Evolutionary conservation across 495 filamentous ascomycete species (phyloP).

Genomic region (Hypoxylon fuscum): DNA sequence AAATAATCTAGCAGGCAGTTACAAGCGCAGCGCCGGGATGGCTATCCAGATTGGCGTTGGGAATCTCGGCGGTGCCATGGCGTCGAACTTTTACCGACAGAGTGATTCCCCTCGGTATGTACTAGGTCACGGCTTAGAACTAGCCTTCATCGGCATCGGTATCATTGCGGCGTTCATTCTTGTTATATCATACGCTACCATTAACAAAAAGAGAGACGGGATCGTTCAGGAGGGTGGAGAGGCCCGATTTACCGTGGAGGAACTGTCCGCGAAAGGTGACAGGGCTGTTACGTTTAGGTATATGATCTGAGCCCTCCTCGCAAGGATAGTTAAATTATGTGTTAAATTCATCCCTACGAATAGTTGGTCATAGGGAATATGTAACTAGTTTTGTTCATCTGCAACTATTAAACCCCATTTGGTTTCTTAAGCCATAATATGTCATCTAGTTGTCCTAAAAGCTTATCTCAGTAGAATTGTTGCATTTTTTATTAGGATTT

Average conservation of each 20-base stretch:
- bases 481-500: too few species aligned
- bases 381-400: too few species aligned
- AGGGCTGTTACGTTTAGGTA: constrained; percentile 73
- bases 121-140: constrained; percentile 74
- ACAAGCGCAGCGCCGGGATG: constrained; percentile 77
- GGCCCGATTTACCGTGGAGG: constrained; percentile 55
- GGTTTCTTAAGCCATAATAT: too few species aligned
- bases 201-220: constrained; percentile 67
- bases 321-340: not conserved
- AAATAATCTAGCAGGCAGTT: constrained; percentile 75
- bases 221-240: constrained; percentile 55
- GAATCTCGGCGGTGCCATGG: constrained; percentile 77
- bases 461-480: too few species aligned
- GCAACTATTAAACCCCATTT: too few species aligned
- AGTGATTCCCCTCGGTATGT: constrained; percentile 70
- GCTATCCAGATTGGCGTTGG: constrained; percentile 79
- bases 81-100: constrained; percentile 78
- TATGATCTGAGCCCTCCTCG: constrained; percentile 40
- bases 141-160: constrained; percentile 71
- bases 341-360: too few species aligned
- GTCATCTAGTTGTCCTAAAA: not conserved
- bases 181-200: constrained; percentile 62
- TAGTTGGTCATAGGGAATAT: too few species aligned
- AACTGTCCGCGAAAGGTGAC: constrained; percentile 70
- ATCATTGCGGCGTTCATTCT: constrained; percentile 66